These are phyloP conservation scores for Petasospora rhodanensis DNA, from an alignment of 1,139 yeast genomes.

Conservation along the genomic window DNA sequence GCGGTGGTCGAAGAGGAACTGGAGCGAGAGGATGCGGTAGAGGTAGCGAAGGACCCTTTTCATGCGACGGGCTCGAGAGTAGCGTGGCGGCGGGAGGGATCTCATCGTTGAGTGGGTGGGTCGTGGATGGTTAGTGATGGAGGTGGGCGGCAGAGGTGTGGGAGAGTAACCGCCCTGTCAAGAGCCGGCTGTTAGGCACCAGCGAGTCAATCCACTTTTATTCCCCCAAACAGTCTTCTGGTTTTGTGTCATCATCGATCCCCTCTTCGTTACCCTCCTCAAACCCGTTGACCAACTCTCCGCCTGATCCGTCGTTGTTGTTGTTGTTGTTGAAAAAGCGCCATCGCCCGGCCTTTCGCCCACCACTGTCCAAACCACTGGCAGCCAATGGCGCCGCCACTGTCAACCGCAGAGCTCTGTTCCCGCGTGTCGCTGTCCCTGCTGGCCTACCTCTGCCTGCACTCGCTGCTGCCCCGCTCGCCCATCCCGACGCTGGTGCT, in stretches of 20 bases:
- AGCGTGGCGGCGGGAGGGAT: conserved; percentile 25
- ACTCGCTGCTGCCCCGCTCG: conserved; percentile 18
- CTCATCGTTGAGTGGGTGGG: conserved; percentile 15
- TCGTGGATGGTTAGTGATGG: neutral
- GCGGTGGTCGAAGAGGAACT: conserved; percentile 11
- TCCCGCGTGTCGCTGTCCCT: conserved; percentile 20
- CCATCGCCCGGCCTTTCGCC: too few relatives aligned
- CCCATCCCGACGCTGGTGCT: conserved; percentile 26
- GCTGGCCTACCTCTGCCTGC: conserved; percentile 17
- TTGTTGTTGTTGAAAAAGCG: too few relatives aligned
- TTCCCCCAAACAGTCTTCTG: too few relatives aligned
- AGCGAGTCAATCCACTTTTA: too few relatives aligned
- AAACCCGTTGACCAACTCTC: too few relatives aligned
- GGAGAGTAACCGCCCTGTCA: too few relatives aligned
- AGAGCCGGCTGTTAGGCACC: too few relatives aligned
- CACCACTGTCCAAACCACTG: neutral
- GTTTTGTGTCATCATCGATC: too few relatives aligned
- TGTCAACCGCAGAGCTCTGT: conserved; percentile 2
- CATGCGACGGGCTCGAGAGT: conserved; percentile 18
- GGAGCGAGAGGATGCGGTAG: conserved; percentile 15
- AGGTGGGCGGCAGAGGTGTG: neutral
- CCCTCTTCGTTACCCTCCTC: too few relatives aligned
- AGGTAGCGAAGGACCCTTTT: conserved; percentile 14
- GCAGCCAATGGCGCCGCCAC: neutral
- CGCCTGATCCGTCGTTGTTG: too few relatives aligned